Percentiles rank a stretch among this genome's conserved stretches.
Conservation (phyloP, 306 rosid species). For the Castanopsis chinensis region DNA sequence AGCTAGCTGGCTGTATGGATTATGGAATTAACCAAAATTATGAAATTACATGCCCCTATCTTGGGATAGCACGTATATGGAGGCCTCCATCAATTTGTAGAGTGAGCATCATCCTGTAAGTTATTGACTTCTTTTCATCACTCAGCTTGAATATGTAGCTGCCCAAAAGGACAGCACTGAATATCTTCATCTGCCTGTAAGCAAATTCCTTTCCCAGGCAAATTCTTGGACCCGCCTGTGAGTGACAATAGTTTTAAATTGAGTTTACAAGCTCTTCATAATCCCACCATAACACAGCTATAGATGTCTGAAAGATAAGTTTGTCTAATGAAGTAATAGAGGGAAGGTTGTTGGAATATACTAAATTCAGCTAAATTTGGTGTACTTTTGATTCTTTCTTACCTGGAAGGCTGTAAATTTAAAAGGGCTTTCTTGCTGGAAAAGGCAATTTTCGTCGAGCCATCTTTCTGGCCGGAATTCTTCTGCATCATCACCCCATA, state of each 20-base stretch:
- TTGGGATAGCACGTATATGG: slow-evolving; percentile 41
- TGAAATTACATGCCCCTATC: too few species aligned
- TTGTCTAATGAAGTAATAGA: neutral
- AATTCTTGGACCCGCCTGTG: slow-evolving; percentile 79
- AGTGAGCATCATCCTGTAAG: slow-evolving; percentile 72
- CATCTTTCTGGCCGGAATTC: slow-evolving; percentile 71
- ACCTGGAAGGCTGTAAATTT: slow-evolving; percentile 85
- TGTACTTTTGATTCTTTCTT: slow-evolving; percentile 1
- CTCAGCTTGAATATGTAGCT: slow-evolving; percentile 55
- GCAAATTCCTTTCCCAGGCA: slow-evolving; percentile 92
- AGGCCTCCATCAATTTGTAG: slow-evolving; percentile 80
- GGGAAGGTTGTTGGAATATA: too few species aligned
- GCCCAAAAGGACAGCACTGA: slow-evolving; percentile 53
- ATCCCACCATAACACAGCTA: too few species aligned
- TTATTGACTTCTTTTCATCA: slow-evolving; percentile 48
- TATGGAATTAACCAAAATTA: too few species aligned
- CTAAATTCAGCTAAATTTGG: too few species aligned
- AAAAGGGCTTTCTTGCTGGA: slow-evolving; percentile 64
- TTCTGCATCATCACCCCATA: slow-evolving; percentile 88
- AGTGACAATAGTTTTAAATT: neutral
- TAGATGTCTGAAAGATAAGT: neutral
- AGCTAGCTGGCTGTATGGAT: too few species aligned
- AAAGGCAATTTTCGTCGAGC: slow-evolving; percentile 56
- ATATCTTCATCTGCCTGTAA: slow-evolving; percentile 82
- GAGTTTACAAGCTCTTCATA: neutral